Evolutionary conservation across 768 basidiomycete species (phyloP).

Genomic region (Boletus sensibilis): DNA sequence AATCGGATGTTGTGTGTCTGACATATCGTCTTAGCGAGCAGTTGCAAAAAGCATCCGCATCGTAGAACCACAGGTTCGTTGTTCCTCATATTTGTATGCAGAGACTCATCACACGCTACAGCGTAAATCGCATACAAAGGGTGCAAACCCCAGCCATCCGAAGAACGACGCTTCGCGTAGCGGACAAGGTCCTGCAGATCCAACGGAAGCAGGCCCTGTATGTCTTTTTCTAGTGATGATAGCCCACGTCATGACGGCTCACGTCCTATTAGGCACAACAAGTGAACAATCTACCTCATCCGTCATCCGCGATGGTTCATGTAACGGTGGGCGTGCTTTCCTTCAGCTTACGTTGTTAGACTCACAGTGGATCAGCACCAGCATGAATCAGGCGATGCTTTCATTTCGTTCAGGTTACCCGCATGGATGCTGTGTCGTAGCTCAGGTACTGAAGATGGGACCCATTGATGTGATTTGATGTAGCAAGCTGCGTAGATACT

Average conservation of each 20-base stretch:
- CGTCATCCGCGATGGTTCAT: not conserved
- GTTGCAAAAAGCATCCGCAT: not conserved
- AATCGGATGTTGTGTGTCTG: no score
- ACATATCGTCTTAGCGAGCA: not conserved
- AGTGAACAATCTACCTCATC: not conserved
- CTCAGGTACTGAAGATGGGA: not conserved
- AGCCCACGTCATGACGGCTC: not conserved
- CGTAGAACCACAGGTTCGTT: not conserved
- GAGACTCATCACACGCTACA: not conserved
- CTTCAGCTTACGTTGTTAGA: not conserved
- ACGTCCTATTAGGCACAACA: not conserved
- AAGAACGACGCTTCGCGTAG: not conserved
- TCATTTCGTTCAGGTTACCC: not conserved
- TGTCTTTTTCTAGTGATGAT: not conserved
- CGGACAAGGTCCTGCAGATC: not conserved
- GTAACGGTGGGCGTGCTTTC: not conserved
- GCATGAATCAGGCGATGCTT: not conserved
- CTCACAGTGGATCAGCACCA: not conserved
- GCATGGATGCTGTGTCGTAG: not conserved
- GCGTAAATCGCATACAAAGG: not conserved
- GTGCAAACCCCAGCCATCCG: not conserved
- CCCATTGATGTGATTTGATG: not conserved
- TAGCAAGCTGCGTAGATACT: not conserved
- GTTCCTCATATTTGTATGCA: no score
- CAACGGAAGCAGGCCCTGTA: not conserved